phyloP scores from a whole-genome alignment of 2,329 filamentous ascomycete species.

The Colletotrichum navitas region DNA sequence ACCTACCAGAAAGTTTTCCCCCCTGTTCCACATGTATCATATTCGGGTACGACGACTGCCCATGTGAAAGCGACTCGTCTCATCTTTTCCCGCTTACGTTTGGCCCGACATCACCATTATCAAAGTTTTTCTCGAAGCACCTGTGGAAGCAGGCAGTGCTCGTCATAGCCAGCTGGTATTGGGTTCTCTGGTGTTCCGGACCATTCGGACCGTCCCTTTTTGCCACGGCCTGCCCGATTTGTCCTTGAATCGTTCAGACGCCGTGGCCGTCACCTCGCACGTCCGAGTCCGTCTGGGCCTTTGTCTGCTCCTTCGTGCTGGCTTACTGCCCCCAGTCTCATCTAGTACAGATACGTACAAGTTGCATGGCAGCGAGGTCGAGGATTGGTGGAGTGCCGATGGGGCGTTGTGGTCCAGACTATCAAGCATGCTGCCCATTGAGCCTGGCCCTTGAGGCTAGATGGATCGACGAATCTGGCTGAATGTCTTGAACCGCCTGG shows the following conservation, averaged over 20 bases:
- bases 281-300: slow-evolving; percentile 30
- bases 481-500: not conserved
- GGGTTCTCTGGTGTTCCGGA: slow-evolving; percentile 34
- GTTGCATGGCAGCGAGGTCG: not conserved
- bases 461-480: slow-evolving; percentile 14
- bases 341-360: not conserved
- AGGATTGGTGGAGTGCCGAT: slow-evolving; percentile 7
- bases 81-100: not conserved
- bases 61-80: slow-evolving; percentile 33
- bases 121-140: slow-evolving; percentile 10
- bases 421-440: not conserved
- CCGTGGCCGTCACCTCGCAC: not conserved
- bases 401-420: slow-evolving; percentile 11
- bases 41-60: not conserved
- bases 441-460: slow-evolving; percentile 21
- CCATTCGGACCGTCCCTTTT: slow-evolving; percentile 43
- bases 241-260: slow-evolving; percentile 35
- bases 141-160: slow-evolving; percentile 10
- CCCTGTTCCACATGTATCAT: not conserved
- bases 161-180: not conserved
- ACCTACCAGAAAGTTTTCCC: not conserved
- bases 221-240: slow-evolving; percentile 45
- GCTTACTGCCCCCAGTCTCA: not conserved
- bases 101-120: not conserved
- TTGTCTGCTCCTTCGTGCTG: slow-evolving; percentile 10